Percentiles rank a stretch among this genome's conserved stretches.
phyloP scores from a whole-genome alignment of 192 early-diverging fungal species.

The Linnemannia exigua region DNA sequence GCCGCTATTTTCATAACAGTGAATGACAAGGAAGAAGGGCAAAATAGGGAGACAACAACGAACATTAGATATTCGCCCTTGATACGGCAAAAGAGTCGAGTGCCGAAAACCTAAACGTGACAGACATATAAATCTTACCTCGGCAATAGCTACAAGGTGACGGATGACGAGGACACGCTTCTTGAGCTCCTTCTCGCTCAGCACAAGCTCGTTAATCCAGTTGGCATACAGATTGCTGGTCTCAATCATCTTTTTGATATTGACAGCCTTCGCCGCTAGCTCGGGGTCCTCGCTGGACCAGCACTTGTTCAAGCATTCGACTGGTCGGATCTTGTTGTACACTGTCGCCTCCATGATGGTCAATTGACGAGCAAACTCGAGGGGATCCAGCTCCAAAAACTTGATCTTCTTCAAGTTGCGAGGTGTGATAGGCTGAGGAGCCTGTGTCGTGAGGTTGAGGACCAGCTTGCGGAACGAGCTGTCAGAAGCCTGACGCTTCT shows the following conservation, averaged over 20 bases:
- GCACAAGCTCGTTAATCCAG: conserved; percentile 89
- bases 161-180: conserved; percentile 83
- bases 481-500: conserved; percentile 72
- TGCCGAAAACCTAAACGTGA: neutral
- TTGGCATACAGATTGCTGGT: conserved; percentile 86
- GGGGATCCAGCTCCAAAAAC: conserved; percentile 89
- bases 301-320: conserved; percentile 89
- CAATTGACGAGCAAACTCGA: conserved; percentile 96
- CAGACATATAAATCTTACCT: conserved; percentile 47
- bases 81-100: neutral
- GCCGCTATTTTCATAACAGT: conserved; percentile 15
- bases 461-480: conserved; percentile 74
- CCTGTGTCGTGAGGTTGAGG: conserved; percentile 72
- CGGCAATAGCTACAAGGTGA: conserved; percentile 86
- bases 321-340: conserved; percentile 85
- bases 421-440: conserved; percentile 85
- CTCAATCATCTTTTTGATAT: conserved; percentile 90
- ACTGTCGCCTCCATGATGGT: conserved; percentile 88
- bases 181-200: conserved; percentile 85
- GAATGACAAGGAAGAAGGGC: neutral
- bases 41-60: neutral
- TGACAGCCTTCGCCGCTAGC: conserved; percentile 70
- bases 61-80: neutral
- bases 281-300: conserved; percentile 81
- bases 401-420: conserved; percentile 80